Base-by-base conservation (phyloP, 2,329 filamentous ascomycete species). In the Ophiostoma ulmi region DNA sequence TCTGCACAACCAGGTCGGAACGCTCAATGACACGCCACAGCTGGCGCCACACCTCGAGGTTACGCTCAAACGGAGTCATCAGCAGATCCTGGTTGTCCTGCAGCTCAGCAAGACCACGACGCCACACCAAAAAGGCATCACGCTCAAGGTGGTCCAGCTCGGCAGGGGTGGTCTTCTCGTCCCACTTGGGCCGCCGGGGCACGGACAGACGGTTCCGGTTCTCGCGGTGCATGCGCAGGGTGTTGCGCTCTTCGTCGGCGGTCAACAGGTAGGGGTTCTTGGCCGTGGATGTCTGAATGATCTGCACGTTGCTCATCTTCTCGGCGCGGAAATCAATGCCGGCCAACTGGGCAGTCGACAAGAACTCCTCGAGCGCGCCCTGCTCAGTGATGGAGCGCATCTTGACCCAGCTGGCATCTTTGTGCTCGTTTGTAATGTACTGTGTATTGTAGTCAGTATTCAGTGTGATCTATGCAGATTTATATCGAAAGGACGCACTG, bases 341-440 rank as follows among this genome's bases (percentile, higher is more conserved):
- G n/a, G 95, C 95, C 75, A 99, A 84, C 82, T 98, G 94, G 74
- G 95, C 96, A 1, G 95, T 99, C 71, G 91, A 92, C 74, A 99
- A 84, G 80, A 99, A 99, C 80, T 99, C 95, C 80, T 99, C 95
- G 73, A 99, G 88, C 64, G 94, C 94, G 75, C 91, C 94, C 81
- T 99, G 95, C 83, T 99, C 93, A 5, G 95, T 99, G 75, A 99
- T 92, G 79, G 93, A 97, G 83, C 94, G 93, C 95, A 99, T 98
- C 85, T 98, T 99, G 78, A 98, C 93, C 93, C 94, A 99, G 75
- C 92, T 87, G 48, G 94, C 95, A 82, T 98, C 94, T 79, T 96
- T 90, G 76, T 89, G 90, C 74, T 91, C 90, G 79, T 97, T 97
- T 67, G 93, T 95, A 76, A 98, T 89, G 80, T 99, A 99, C 84